Conservation (phyloP, 768 basidiomycete genomes). For the Hypholoma sublateritium region DNA sequence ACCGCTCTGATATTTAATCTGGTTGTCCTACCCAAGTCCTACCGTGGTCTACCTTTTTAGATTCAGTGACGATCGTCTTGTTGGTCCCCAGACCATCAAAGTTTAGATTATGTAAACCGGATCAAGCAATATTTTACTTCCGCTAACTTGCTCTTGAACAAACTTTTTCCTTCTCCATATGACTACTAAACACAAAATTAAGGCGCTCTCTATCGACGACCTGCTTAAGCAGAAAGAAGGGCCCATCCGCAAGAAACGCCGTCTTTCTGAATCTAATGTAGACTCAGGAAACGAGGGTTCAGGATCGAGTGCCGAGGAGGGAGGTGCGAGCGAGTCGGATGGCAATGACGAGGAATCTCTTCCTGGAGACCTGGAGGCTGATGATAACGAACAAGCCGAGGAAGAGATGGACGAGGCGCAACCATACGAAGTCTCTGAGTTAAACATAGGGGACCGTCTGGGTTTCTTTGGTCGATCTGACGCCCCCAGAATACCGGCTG, state of each 20-base stretch:
- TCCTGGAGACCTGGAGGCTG: constrained; percentile 8
- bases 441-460: constrained; percentile 20
- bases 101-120: neutral
- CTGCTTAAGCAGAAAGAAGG: constrained; percentile 47
- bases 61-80: too few species aligned
- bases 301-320: constrained; percentile 18
- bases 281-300: constrained; percentile 7
- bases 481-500: constrained; percentile 3
- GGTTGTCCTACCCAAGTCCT: too few species aligned
- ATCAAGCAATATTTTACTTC: neutral
- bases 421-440: neutral
- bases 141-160: neutral
- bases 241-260: constrained; percentile 36
- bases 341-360: constrained; percentile 13
- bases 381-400: constrained; percentile 2
- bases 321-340: constrained; percentile 9
- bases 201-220: constrained; percentile 39
- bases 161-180: neutral
- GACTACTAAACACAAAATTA: constrained; percentile 7
- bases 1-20: neutral
- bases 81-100: too few species aligned
- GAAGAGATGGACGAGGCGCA: constrained; percentile 8
- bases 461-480: constrained; percentile 7
- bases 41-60: too few species aligned
- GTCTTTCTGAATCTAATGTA: constrained; percentile 16